Percentiles rank a stretch among this genome's conserved stretches.
phyloP scores from a whole-genome alignment of 192 early-diverging fungal species.

The Lobosporangium transversale region DNA sequence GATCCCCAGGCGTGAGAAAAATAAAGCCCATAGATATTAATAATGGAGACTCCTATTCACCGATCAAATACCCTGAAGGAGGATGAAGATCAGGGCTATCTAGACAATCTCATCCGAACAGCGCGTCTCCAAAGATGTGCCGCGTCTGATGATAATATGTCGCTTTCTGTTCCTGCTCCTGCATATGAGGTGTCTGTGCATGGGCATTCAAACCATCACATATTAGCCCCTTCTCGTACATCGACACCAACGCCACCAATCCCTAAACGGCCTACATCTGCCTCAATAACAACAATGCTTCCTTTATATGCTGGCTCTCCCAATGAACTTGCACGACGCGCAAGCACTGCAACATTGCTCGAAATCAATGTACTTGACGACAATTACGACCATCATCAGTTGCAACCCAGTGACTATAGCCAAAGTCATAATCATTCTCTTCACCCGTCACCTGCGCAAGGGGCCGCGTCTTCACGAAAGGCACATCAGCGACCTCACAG shows the following conservation, averaged over 20 bases:
- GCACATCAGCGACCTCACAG: slow-evolving; percentile 2
- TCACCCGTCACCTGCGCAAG: not conserved
- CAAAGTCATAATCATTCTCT: not conserved
- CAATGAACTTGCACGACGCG: not conserved
- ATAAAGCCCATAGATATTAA: too few relatives aligned
- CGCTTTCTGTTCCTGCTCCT: too few relatives aligned
- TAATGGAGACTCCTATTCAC: not conserved
- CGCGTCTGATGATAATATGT: too few relatives aligned
- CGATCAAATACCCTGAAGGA: slow-evolving; percentile 18
- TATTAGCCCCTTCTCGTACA: slow-evolving; percentile 2
- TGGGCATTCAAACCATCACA: too few relatives aligned
- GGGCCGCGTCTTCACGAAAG: too few relatives aligned
- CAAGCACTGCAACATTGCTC: not conserved
- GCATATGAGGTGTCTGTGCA: too few relatives aligned
- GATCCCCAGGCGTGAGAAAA: too few relatives aligned
- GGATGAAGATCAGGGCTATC: slow-evolving; percentile 11
- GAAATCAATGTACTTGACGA: slow-evolving; percentile 15
- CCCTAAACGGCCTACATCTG: slow-evolving; percentile 5
- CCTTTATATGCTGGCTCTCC: not conserved
- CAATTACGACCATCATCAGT: not conserved
- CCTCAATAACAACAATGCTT: not conserved
- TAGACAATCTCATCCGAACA: not conserved
- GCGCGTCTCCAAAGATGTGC: too few relatives aligned
- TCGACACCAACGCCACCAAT: slow-evolving; percentile 3
- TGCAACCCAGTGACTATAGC: not conserved